Evolutionary conservation across 768 basidiomycete species (phyloP), one percentile per base, ranked within the genome.

Genomic region (Lenzites betulinus): DNA sequence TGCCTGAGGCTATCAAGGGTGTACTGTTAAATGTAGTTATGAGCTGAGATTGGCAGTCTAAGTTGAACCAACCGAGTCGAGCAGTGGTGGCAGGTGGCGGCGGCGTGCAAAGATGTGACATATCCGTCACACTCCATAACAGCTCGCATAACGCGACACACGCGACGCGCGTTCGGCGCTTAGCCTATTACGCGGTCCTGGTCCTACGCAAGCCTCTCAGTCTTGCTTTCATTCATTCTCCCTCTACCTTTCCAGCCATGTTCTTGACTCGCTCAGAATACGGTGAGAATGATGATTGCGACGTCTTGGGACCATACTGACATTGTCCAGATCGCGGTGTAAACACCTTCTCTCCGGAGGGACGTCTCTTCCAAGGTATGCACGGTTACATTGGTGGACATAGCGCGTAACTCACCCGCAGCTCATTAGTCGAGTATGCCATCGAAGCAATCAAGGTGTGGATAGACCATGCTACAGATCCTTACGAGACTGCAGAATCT

Each of bases 391-490:
- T 33, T n/a, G 30, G 30, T 4, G 30, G 30, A 33, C 30, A 33
- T 11, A 33, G 6, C 4, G 6, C 30, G 22, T 39, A 54, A 16
- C 51, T 58, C 22, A 56, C n/a, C n/a, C n/a, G n/a, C n/a, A n/a
- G n/a, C n/a, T n/a, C n/a, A n/a, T n/a, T 67, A 98, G 96, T 99
- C 76, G 97, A 99, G 77, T 98, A 98, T 81, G 97, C 97, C 52
- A 99, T 98, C 73, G 97, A 99, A 71, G 97, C 97, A 8, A 98
- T 98, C 76, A 98, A 97, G 77, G 95, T 95, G 64, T 61, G 58
- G 30, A 33, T 11, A 33, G 11, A 33, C 59, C 33, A 30, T 26
- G 4, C 23, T 28, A 11, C 23, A 51, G 20, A 36, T 12, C 28
- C 22, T 13, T 28, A 0, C 3, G 9, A 33, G 16, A n/a, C 41